Evolutionary conservation across 768 basidiomycete genomes (phyloP), one percentile per base, ranked within the genome.

Genomic region (Rhizopogon vesiculosus): DNA sequence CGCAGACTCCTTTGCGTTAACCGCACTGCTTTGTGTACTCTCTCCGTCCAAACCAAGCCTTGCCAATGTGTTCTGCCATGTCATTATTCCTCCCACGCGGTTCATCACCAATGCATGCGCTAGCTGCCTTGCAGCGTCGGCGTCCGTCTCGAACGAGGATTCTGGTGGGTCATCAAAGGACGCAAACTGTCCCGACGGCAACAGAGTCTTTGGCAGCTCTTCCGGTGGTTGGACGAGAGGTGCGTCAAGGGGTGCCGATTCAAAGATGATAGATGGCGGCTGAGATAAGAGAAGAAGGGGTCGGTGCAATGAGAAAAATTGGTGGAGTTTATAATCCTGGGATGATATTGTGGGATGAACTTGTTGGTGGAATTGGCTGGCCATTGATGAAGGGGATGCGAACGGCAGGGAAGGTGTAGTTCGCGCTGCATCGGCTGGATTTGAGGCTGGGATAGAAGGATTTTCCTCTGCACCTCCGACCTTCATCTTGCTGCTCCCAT

Each of bases 291-390:
- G 80, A 19, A 92, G 80, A 2, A 93, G 76, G 1, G 91, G 91
- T 12, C 91, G 81, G 63, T 93, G 85, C 33, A 91, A 74, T 3
- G 91, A 82, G 72, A 93, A 93, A 71, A 93, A 93, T 53, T 89
- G 87, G 66, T 92, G 89, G 10, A 91, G 78, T 64, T 85, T 87
- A 70, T 88, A 84, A 61, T 89, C 88, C 59, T 85, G 82, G 10
- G 85, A 66, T 53, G 77, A 82, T 54, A 91, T 62, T 25, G 78
- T 61, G 1, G 85, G 86, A 60, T 89, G 86, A 10, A 72, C 54
- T 44, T 57, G 74, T 61, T 45, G 42, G 25, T 52, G 45, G 12
- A n/a, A 33, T 28, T 18, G 53, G 38, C 43, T 50, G 10, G 48
- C 40, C 43, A 57, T 18, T 45, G 60, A 33, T 51, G 57, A 48